Conservation (phyloP, 768 basidiomycete genomes). For the Naganishia vishniacii region DNA sequence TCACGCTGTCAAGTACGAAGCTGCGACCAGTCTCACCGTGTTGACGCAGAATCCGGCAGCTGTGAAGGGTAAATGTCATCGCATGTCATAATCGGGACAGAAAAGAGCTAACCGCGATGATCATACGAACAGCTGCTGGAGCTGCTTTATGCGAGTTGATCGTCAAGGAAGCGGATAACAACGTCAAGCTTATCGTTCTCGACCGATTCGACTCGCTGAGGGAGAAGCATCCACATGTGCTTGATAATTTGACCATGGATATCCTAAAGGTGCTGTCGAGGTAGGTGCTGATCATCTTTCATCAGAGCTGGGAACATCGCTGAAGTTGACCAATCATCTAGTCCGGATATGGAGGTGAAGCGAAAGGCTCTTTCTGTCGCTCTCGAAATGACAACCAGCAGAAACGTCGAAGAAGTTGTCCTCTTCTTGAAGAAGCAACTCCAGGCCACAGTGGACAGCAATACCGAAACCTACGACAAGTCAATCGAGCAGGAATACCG, state of each 20-base stretch:
- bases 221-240: conserved; percentile 71
- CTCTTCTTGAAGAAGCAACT: conserved; percentile 95
- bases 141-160: conserved; percentile 80
- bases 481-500: conserved; percentile 73
- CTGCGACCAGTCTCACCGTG: conserved; percentile 86
- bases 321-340: conserved; percentile 42
- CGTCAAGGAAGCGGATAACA: conserved; percentile 95
- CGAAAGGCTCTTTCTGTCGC: conserved; percentile 85
- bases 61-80: conserved; percentile 65
- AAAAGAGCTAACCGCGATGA: too few species aligned
- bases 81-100: too few species aligned
- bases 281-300: conserved; percentile 47
- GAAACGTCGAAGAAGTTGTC: conserved; percentile 95
- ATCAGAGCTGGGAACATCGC: background rate
- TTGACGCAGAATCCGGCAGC: conserved; percentile 93
- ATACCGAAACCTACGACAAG: conserved; percentile 68
- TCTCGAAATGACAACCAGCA: conserved; percentile 82
- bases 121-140: conserved; percentile 71
- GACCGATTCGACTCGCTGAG: conserved; percentile 79
- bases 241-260: conserved; percentile 92
- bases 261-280: conserved; percentile 82
- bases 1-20: conserved; percentile 94
- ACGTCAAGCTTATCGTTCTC: conserved; percentile 94
- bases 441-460: conserved; percentile 82
- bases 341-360: conserved; percentile 93